Base-by-base conservation (phyloP, 768 basidiomycete genomes). In the Tulasnella sp. region DNA sequence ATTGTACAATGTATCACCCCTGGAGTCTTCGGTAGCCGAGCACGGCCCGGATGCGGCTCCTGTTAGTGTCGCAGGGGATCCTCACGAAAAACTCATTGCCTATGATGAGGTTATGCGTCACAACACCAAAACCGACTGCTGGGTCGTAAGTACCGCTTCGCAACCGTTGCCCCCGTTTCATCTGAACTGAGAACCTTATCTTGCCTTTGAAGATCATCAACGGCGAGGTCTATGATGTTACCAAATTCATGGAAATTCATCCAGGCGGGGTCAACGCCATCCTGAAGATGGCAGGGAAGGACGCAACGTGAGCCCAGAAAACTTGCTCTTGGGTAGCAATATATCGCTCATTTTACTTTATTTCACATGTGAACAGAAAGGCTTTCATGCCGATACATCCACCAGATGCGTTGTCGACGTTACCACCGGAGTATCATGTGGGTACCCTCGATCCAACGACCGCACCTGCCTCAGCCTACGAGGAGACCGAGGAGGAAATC, bases 351-450 rank as follows among this genome's bases (percentile, higher is more conserved):
- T 12, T 40, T 15, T 19, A 3, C 22, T 1, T 54, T 58, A 22
- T 49, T 76, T 45, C 42, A 45, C 42, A 45, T 45, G 14, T 17
- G 15, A 45, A 45, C n/a, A 93, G 92, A 0, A 83, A 83, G 7
- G 91, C 85, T 4, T 93, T 91, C 81, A 87, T 91, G 78, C 91
- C 92, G 6, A 93, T 97, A 58, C 96, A 98, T 83, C 90, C 96
- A 3, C 89, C 91, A 34, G 91, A 92, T 79, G 90, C 93, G 25
- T 87, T 97, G 69, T 87, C 90, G 71, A 87, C 91, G 81, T 85
- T 94, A 25, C 87, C 90, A 12, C 83, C 84, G 19, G 89, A 90
- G 36, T 93, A 91, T 80, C 91, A 92, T 81, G 85, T 96, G 14
- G 94, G 94, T 0, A 80, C 85, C 3, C 84, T 97, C 37, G 87